Percentiles rank a stretch among this genome's conserved stretches.
Conservation (phyloP, 495 filamentous ascomycete genomes). For the Aspergillus panamensis region DNA sequence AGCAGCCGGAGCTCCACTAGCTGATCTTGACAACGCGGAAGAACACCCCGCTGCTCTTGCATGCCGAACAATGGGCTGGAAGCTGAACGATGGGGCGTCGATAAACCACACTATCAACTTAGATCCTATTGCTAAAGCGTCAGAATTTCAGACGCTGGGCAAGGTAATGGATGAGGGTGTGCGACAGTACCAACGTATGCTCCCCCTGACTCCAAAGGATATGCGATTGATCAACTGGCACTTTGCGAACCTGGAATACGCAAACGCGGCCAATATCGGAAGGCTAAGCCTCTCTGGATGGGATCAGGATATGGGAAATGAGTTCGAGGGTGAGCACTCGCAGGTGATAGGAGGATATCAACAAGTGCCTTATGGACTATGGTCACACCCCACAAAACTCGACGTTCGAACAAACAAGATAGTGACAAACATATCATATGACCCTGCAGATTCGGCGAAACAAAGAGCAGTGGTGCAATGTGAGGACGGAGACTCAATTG, state of each 20-base stretch:
- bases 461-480: constrained; percentile 62
- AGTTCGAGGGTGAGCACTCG: constrained; percentile 91
- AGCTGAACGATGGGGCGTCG: constrained; percentile 60
- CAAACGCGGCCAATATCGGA: constrained; percentile 83
- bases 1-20: constrained; percentile 43
- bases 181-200: constrained; percentile 75
- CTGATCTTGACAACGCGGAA: constrained; percentile 57
- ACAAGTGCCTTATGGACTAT: constrained; percentile 79
- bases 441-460: constrained; percentile 36
- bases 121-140: constrained; percentile 57
- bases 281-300: constrained; percentile 86
- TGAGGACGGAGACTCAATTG: constrained; percentile 70
- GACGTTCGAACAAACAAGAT: constrained; percentile 69
- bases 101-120: constrained; percentile 68
- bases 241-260: constrained; percentile 96
- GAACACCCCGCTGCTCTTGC: constrained; percentile 63
- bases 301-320: constrained; percentile 96
- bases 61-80: constrained; percentile 78
- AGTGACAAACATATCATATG: constrained; percentile 68
- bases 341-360: constrained; percentile 92
- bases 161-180: constrained; percentile 87
- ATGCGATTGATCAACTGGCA: constrained; percentile 96
- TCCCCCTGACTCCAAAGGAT: constrained; percentile 80
- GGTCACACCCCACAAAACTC: constrained; percentile 69
- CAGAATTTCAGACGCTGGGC: constrained; percentile 69